Evolutionary conservation across 139 green algal species (phyloP).

Genomic region (Penium margaritaceum): DNA sequence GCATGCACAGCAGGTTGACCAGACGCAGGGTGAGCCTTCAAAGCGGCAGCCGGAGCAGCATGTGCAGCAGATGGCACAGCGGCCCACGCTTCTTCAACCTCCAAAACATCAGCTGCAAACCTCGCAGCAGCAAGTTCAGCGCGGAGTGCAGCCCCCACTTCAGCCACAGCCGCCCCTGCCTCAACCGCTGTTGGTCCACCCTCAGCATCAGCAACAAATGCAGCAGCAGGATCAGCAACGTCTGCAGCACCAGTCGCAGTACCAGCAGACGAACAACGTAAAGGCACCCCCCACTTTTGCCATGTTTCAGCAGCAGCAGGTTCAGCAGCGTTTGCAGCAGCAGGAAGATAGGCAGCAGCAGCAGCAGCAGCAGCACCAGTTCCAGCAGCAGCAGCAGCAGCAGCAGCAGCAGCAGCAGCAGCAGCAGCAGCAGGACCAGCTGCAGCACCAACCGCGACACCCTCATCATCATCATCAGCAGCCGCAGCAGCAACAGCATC

Average conservation of each 20-base stretch:
- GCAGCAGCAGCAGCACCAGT: background rate
- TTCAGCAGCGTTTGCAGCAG: background rate
- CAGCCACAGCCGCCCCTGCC: no score
- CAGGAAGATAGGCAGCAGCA: background rate
- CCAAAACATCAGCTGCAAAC: no score
- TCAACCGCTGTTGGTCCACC: background rate
- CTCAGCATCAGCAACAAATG: slow-evolving; percentile 3
- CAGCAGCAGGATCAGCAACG: background rate
- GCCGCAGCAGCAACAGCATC: background rate
- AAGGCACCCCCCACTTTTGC: no score
- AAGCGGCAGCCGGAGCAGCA: no score
- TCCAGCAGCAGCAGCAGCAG: background rate
- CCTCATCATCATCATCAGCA: background rate
- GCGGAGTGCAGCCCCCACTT: no score
- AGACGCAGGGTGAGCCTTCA: no score
- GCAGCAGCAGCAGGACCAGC: background rate
- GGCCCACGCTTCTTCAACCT: no score
- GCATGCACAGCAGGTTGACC: no score
- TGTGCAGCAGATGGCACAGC: slow-evolving; percentile 1
- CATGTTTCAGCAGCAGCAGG: background rate
- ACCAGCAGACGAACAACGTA: background rate
- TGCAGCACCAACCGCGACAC: background rate
- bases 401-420: background rate
- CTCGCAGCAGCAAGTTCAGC: no score
- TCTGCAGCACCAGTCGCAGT: background rate